Evolutionary conservation across 2,329 filamentous ascomycete genomes (phyloP), one percentile per base, ranked within the genome.

Genomic region (Penicillium sp.): DNA sequence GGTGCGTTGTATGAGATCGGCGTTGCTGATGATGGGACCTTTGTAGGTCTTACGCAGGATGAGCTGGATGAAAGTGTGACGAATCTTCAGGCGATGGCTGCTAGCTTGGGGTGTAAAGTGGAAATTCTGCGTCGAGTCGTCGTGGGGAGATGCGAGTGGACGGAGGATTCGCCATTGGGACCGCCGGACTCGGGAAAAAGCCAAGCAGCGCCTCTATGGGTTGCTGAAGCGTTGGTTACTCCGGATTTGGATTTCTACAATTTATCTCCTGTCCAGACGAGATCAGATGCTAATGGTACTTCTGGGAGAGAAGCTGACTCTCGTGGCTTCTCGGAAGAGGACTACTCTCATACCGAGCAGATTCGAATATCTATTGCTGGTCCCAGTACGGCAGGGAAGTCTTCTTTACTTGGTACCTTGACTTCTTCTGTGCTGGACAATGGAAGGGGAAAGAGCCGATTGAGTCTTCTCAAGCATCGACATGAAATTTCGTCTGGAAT

Each of bases 1-100:
- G 92, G 92, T 4, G 92, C 92, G 1, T 66, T 96, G 33, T 98
- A 98, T 54, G 90, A 98, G 62, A 94, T 98, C 61, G 92, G 92
- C 0, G 88, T 98, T 7, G 84, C 89, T 17, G 92, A 98, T 61
- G 88, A 96, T 66, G 92, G 92, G 6, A 87, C 84, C 0, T 80
- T 98, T 41, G 79, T 95, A 28, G 92, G 92, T 0, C 71, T 98
- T 31, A 85, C 86, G 2, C 80, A 85, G 48, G 88, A 95, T 57
- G 92, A 98, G 64, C 78, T 98, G 73, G 79, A 90, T 44, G 90
- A 96, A 64, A 95, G 88, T 59, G 72, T 96, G 44, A 76, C 76
- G 28, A 95, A 89, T 40, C 67, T 98, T 25, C 79, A 81, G 44
- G 80, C 85, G 34, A 98, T 98, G 90, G 90, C 92, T 25, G 84